Conservation (phyloP, 768 basidiomycete species). For the Panaeolus papilionaceus region DNA sequence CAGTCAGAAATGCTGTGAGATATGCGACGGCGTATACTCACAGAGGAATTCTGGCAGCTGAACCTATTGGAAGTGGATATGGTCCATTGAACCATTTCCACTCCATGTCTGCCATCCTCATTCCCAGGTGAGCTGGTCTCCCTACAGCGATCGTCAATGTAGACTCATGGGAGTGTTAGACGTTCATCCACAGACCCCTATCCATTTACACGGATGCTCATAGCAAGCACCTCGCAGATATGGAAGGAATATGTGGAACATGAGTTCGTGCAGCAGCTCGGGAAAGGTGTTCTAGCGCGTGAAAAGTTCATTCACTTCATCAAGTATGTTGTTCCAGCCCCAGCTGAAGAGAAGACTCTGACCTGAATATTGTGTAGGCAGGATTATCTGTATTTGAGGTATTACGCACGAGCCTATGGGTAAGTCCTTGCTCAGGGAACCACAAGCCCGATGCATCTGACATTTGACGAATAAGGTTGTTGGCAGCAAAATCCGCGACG, state of each 20-base stretch:
- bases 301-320: conserved; percentile 86
- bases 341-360: neutral
- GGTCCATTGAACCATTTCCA: conserved; percentile 92
- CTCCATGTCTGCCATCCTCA: conserved; percentile 47
- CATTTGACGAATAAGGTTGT: conserved; percentile 51
- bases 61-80: conserved; percentile 71
- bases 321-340: conserved; percentile 49
- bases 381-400: conserved; percentile 82
- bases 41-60: conserved; percentile 72
- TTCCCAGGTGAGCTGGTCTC: conserved; percentile 52
- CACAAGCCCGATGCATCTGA: no score
- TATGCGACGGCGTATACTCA: conserved; percentile 77
- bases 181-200: conserved; percentile 65
- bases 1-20: conserved; percentile 56
- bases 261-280: conserved; percentile 81
- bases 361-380: conserved; percentile 52
- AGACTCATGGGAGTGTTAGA: conserved; percentile 38
- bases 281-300: conserved; percentile 68
- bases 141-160: neutral
- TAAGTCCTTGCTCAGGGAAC: conserved; percentile 33
- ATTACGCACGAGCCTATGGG: conserved; percentile 87
- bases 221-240: conserved; percentile 54
- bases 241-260: conserved; percentile 87
- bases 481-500: conserved; percentile 77
- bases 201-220: conserved; percentile 71